Percentiles rank a stretch among this genome's conserved stretches.
phyloP scores from a whole-genome alignment of 257 asterid species.

The Penstemon newberryi region DNA sequence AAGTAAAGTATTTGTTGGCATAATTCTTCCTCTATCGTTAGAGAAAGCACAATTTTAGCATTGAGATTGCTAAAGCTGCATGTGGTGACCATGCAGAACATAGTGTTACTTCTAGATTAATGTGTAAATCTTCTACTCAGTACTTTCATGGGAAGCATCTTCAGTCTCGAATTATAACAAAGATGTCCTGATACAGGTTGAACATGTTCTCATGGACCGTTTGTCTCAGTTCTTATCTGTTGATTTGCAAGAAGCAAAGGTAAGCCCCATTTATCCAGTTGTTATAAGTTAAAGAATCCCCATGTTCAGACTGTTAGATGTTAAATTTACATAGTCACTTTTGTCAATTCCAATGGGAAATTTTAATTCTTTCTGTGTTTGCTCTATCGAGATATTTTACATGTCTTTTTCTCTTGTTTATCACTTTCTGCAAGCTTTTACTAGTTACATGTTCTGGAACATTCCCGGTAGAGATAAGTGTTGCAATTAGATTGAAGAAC shows the following conservation, averaged over 20 bases:
- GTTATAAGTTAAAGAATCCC: constrained; percentile 19
- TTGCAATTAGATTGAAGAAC: constrained; percentile 2
- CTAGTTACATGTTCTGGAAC: not conserved
- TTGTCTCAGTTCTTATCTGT: constrained; percentile 72
- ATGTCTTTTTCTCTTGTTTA: constrained; percentile 1
- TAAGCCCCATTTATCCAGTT: constrained; percentile 29
- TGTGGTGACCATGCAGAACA: constrained; percentile 19
- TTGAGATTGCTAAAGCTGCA: constrained; percentile 14
- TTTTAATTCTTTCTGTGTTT: not conserved
- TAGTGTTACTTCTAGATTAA: constrained; percentile 24
- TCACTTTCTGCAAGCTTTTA: constrained; percentile 11
- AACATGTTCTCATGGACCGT: constrained; percentile 96
- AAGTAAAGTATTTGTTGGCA: constrained; percentile 22
- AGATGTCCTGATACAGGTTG: constrained; percentile 61
- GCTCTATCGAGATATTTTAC: not conserved
- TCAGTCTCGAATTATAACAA: constrained; percentile 28
- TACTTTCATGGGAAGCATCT: constrained; percentile 13
- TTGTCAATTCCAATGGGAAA: constrained; percentile 1
- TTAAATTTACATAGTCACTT: constrained; percentile 7
- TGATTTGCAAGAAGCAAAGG: constrained; percentile 97
- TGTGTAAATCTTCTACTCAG: constrained; percentile 1
- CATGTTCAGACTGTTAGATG: constrained; percentile 3
- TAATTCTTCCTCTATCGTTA: constrained; percentile 9
- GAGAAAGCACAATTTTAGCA: constrained; percentile 12
- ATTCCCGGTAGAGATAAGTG: not conserved